These are phyloP conservation scores for Sungouiella thailandica DNA, from an alignment of 805 yeast species.

Conservation along the genomic window DNA sequence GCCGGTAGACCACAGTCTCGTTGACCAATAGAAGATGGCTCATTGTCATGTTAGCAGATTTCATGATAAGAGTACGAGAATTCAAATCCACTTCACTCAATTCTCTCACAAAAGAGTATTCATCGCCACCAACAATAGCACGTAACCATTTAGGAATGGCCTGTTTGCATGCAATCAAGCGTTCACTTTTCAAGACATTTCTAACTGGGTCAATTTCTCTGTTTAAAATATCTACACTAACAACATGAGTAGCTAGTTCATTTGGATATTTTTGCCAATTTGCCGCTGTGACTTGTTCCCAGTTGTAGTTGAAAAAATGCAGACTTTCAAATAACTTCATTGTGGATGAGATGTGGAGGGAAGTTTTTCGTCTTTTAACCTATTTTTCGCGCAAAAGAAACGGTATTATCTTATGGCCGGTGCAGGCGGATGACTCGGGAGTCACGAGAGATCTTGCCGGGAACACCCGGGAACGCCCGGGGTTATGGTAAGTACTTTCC, in stretches of 20 bases:
- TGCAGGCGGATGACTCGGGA: too few species aligned
- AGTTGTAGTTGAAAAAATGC: constrained; percentile 73
- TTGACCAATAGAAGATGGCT: constrained; percentile 68
- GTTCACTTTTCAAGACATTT: constrained; percentile 63
- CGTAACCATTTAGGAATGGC: constrained; percentile 79
- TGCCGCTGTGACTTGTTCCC: constrained; percentile 95
- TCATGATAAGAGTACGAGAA: constrained; percentile 61
- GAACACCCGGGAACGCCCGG: too few species aligned
- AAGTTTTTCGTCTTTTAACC: background rate
- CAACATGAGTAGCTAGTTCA: constrained; percentile 85
- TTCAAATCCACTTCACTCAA: constrained; percentile 76
- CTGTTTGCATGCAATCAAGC: constrained; percentile 86
- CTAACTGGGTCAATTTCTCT: constrained; percentile 58
- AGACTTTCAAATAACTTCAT: constrained; percentile 79
- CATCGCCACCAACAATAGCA: constrained; percentile 65
- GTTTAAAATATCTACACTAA: constrained; percentile 83
- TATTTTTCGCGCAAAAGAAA: background rate
- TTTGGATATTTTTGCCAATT: constrained; percentile 98
- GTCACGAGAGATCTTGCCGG: too few species aligned
- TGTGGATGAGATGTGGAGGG: constrained; percentile 1
- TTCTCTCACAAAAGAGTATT: constrained; percentile 79
- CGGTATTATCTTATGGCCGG: too few species aligned
- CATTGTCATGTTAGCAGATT: constrained; percentile 85
- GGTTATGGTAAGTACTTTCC: too few species aligned
- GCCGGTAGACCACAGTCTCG: constrained; percentile 80